Percentiles rank a stretch among this genome's conserved stretches.
These are phyloP conservation scores for Pyrus betulifolia DNA, from an alignment of 306 rosid genomes.

Conservation along the genomic window DNA sequence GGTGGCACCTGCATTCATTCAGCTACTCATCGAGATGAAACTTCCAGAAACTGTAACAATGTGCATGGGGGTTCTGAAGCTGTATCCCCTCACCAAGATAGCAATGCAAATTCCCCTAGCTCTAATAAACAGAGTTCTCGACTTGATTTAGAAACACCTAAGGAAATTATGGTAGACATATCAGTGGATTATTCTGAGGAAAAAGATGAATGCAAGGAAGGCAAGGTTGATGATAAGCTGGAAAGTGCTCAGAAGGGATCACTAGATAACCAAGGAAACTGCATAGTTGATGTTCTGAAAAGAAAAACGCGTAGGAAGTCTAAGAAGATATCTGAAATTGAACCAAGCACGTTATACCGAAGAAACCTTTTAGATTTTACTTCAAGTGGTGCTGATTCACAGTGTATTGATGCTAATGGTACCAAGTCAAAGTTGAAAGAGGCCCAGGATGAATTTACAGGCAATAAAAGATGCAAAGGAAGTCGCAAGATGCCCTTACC, in stretches of 20 bases:
- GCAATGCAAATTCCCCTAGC: constrained; percentile 23
- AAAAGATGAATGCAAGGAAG: constrained; percentile 22
- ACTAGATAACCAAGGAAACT: constrained; percentile 12
- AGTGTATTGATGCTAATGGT: constrained; percentile 26
- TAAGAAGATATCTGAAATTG: constrained; percentile 78
- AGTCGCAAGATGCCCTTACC: constrained; percentile 25
- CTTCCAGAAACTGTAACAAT: constrained; percentile 32
- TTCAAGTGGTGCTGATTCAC: constrained; percentile 29
- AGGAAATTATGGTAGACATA: constrained; percentile 23
- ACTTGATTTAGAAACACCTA: constrained; percentile 24
- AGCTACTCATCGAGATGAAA: constrained; percentile 19
- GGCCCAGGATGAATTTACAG: constrained; percentile 31
- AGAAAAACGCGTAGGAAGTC: constrained; percentile 68
- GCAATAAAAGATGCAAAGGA: constrained; percentile 32
- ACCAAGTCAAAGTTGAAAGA: constrained; percentile 32
- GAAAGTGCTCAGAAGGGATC: constrained; percentile 24
- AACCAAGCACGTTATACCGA: constrained; percentile 35
- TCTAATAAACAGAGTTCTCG: constrained; percentile 29
- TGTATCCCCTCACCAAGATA: constrained; percentile 29
- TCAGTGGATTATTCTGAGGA: constrained; percentile 21
- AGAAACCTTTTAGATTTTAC: constrained; percentile 30
- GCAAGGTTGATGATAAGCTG: constrained; percentile 13
- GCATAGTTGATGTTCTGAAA: constrained; percentile 32
- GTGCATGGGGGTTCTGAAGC: constrained; percentile 25
- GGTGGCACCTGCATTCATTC: constrained; percentile 28